A percentile compares a stretch with the other conserved stretches of the same genome.
These are phyloP conservation scores for Exidia glandulosa DNA, from an alignment of 768 basidiomycete genomes.

Conservation along the genomic window DNA sequence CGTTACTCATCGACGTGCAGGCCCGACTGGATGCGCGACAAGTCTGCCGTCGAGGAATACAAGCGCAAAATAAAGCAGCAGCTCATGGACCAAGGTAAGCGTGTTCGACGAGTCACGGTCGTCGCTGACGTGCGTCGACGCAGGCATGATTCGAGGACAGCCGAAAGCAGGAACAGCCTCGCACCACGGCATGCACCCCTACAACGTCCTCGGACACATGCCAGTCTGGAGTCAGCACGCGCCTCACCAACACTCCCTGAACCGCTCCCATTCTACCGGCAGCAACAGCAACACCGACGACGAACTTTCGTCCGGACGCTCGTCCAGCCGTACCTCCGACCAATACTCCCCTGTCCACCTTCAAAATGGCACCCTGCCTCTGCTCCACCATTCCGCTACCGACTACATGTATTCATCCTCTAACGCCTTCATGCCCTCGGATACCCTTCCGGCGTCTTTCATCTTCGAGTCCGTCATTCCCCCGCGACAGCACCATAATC, in stretches of 20 bases:
- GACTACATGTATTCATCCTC: not conserved
- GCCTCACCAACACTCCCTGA: not conserved
- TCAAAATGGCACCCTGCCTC: not conserved
- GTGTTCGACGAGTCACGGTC: not conserved
- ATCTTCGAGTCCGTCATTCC: too few species aligned
- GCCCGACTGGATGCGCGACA: not conserved
- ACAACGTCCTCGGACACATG: not conserved
- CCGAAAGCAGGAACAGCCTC: constrained; percentile 21
- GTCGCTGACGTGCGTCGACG: constrained; percentile 34
- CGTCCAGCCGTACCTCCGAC: not conserved
- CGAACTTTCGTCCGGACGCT: not conserved
- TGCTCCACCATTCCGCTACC: not conserved
- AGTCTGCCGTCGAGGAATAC: constrained; percentile 31
- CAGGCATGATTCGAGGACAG: constrained; percentile 74
- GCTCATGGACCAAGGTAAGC: constrained; percentile 25
- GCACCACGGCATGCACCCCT: not conserved
- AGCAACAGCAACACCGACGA: not conserved
- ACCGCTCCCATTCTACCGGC: not conserved
- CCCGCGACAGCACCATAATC: too few species aligned
- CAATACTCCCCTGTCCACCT: not conserved
- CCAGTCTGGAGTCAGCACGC: not conserved
- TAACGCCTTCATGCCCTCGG: not conserved
- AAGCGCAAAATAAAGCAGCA: constrained; percentile 78
- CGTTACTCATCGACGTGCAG: not conserved
- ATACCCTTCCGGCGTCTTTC: too few species aligned